A percentile compares a stretch with the other conserved stretches of the same genome.
Conservation (phyloP, 2,329 filamentous ascomycete genomes). For the Hirsutella minnesotensis region DNA sequence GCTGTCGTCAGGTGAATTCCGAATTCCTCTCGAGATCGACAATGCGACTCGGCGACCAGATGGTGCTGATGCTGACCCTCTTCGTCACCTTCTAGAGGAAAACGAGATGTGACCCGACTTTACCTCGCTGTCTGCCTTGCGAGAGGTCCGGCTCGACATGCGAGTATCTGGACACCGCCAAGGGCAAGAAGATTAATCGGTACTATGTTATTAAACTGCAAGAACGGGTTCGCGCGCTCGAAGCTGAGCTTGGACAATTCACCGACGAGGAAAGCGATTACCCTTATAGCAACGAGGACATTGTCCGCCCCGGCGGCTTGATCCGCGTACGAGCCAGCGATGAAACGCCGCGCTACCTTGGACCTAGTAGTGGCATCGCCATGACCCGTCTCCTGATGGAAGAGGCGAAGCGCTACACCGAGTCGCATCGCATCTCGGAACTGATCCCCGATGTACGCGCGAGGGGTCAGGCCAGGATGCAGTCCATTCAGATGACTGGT, state of each 20-base stretch:
- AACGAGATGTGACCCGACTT: constrained; percentile 85
- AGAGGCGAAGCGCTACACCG: constrained; percentile 85
- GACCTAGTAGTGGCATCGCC: constrained; percentile 88
- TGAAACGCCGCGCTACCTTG: constrained; percentile 78
- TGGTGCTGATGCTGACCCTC: not conserved
- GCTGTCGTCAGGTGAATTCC: constrained; percentile 59
- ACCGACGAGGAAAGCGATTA: constrained; percentile 65
- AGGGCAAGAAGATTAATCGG: constrained; percentile 74
- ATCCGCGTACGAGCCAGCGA: constrained; percentile 77
- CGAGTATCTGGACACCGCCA: constrained; percentile 89
- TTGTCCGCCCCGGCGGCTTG: constrained; percentile 75
- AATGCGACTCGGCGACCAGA: too few relatives aligned
- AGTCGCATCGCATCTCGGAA: constrained; percentile 82
- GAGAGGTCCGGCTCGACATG: constrained; percentile 83
- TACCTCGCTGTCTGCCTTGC: constrained; percentile 86
- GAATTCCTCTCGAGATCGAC: too few relatives aligned
- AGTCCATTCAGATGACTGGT: constrained; percentile 42
- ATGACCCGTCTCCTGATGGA: constrained; percentile 95
- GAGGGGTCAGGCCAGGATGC: constrained; percentile 44
- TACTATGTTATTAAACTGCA: constrained; percentile 89
- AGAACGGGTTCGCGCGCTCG: constrained; percentile 70
- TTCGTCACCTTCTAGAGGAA: constrained; percentile 55
- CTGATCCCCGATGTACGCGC: constrained; percentile 66
- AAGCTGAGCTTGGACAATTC: constrained; percentile 67
- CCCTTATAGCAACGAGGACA: constrained; percentile 64